phyloP scores from a whole-genome alignment of 2,329 filamentous ascomycete species.

The Daldinia eschscholtzii region DNA sequence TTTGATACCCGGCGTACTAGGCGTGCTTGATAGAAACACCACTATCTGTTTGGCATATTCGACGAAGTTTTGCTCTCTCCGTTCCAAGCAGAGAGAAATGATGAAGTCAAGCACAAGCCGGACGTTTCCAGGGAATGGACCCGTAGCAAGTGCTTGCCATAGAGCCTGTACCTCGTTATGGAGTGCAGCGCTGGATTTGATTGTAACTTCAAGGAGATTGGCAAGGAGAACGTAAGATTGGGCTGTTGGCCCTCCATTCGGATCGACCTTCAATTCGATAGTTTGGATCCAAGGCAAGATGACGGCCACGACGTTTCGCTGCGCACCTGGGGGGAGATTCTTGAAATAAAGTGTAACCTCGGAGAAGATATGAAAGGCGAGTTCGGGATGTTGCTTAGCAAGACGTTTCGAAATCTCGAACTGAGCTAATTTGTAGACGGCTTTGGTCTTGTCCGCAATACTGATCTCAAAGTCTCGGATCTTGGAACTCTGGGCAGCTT shows the following conservation, averaged over 20 bases:
- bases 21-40: constrained; percentile 90
- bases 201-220: constrained; percentile 96
- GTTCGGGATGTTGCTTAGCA: constrained; percentile 86
- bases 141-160: constrained; percentile 95
- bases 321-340: constrained; percentile 82
- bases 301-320: constrained; percentile 93
- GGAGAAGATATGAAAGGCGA: constrained; percentile 94
- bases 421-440: constrained; percentile 96
- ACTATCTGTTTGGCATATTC: constrained; percentile 98
- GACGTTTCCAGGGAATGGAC: constrained; percentile 92
- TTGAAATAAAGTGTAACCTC: constrained; percentile 96
- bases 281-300: constrained; percentile 97
- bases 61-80: constrained; percentile 97
- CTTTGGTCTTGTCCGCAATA: constrained; percentile 97
- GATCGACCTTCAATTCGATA: constrained; percentile 91
- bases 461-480: constrained; percentile 98
- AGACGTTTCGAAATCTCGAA: constrained; percentile 95
- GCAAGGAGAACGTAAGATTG: constrained; percentile 94
- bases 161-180: constrained; percentile 98
- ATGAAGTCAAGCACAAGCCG: constrained; percentile 96
- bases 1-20: constrained; percentile 80
- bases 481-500: constrained; percentile 80
- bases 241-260: constrained; percentile 89
- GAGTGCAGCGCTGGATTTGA: constrained; percentile 86
- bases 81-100: constrained; percentile 91